Conservation (phyloP, 2,329 filamentous ascomycete genomes). For the Aspergillus intermedius region DNA sequence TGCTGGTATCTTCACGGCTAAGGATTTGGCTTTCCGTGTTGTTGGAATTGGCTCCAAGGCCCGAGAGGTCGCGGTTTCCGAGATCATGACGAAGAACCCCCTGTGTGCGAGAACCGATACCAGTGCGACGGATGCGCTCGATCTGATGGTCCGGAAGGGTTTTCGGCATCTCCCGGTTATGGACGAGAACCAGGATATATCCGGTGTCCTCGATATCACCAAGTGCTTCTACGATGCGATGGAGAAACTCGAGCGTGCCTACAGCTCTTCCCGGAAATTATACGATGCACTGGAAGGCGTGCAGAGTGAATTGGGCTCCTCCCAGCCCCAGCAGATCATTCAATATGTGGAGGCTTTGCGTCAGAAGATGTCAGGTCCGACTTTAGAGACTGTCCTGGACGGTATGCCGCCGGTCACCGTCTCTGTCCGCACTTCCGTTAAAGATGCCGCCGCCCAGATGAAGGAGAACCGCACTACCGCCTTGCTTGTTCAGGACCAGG, state of each 20-base stretch:
- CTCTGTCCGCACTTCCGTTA: constrained; percentile 90
- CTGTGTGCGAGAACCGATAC: constrained; percentile 96
- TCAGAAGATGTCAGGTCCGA: constrained; percentile 95
- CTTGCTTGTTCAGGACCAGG: constrained; percentile 91
- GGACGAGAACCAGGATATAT: constrained; percentile 99
- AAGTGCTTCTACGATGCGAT: constrained; percentile 99
- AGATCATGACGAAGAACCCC: constrained; percentile 99
- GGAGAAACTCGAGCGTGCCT: constrained; percentile 97
- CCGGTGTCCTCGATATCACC: constrained; percentile 94
- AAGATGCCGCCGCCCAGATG: constrained; percentile 91
- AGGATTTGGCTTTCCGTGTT: constrained; percentile 95
- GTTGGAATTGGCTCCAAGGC: constrained; percentile 88
- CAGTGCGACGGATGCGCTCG: constrained; percentile 91
- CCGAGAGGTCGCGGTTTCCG: constrained; percentile 82
- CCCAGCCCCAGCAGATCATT: constrained; percentile 96
- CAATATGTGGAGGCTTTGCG: constrained; percentile 96
- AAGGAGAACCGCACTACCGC: constrained; percentile 98
- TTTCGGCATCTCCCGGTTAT: constrained; percentile 97
- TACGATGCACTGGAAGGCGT: constrained; percentile 97
- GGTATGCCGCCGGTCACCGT: constrained; percentile 90
- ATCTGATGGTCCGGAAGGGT: constrained; percentile 96
- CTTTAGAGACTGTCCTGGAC: constrained; percentile 86
- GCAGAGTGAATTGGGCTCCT: constrained; percentile 90
- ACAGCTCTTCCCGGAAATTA: constrained; percentile 93
- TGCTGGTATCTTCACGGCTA: constrained; percentile 97